Conservation (phyloP, 768 basidiomycete species). For the Hortiboletus campestris region DNA sequence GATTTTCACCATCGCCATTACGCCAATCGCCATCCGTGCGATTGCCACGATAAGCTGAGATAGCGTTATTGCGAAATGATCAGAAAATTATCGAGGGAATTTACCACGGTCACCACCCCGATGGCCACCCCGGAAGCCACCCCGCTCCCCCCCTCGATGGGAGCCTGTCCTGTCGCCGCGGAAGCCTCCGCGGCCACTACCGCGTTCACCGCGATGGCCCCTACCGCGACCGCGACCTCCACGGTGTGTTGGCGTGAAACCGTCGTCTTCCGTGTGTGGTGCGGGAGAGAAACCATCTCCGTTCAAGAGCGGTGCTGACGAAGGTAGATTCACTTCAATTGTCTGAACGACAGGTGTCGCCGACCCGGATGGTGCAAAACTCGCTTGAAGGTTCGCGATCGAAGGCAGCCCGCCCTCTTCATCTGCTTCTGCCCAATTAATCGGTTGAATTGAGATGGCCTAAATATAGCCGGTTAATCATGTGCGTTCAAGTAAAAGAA, state of each 20-base stretch:
- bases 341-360: constrained; percentile 51
- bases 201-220: constrained; percentile 41
- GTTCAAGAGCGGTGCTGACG: constrained; percentile 17
- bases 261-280: constrained; percentile 51
- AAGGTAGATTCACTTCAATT: constrained; percentile 35
- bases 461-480: constrained; percentile 6
- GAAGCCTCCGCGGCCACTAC: constrained; percentile 40
- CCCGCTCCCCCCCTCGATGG: constrained; percentile 39
- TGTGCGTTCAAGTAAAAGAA: background rate
- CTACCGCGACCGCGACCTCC: constrained; percentile 50
- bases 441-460: constrained; percentile 33
- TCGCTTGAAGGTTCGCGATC: constrained; percentile 71
- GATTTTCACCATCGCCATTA: constrained; percentile 41
- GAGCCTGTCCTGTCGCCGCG: constrained; percentile 36
- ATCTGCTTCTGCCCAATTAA: constrained; percentile 79
- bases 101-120: constrained; percentile 31
- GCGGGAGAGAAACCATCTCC: constrained; percentile 23
- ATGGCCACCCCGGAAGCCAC: constrained; percentile 34
- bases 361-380: constrained; percentile 71
- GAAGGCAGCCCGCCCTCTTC: constrained; percentile 79
- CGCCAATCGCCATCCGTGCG: constrained; percentile 46
- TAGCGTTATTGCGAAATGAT: background rate
- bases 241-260: constrained; percentile 49
- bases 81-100: background rate
- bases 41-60: constrained; percentile 17